Conservation (phyloP, 306 rosid genomes). For the Cicer chorassanicum region DNA sequence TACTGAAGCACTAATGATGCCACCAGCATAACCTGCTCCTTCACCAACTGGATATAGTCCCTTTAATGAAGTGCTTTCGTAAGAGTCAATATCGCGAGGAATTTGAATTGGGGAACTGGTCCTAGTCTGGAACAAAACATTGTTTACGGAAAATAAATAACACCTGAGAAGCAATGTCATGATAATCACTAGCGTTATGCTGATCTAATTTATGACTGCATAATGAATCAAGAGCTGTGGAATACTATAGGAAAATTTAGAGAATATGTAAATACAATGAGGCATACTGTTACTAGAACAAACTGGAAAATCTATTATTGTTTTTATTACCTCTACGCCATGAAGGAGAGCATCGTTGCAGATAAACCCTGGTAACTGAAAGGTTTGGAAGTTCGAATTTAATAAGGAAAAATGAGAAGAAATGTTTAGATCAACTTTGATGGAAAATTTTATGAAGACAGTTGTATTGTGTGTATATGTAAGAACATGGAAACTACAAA, state of each 20-base stretch:
- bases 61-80: constrained; percentile 77
- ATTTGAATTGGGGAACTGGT: constrained; percentile 93
- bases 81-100: constrained; percentile 69
- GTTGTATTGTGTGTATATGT: not conserved
- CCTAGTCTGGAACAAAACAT: constrained; percentile 72
- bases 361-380: constrained; percentile 92
- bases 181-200: not conserved
- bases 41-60: constrained; percentile 95
- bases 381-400: constrained; percentile 39
- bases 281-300: constrained; percentile 12
- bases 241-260: constrained; percentile 27
- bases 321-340: constrained; percentile 87
- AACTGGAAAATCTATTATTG: not conserved
- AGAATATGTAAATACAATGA: not conserved
- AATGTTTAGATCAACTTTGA: constrained; percentile 1
- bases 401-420: constrained; percentile 1
- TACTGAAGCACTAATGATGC: constrained; percentile 92
- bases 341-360: constrained; percentile 90
- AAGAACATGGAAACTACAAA: constrained; percentile 39
- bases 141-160: constrained; percentile 18
- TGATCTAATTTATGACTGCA: constrained; percentile 8
- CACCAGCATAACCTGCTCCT: constrained; percentile 99
- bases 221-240: constrained; percentile 13
- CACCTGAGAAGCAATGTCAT: constrained; percentile 25
- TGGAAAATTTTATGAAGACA: constrained; percentile 22